These are phyloP conservation scores for Rhodotorula taiwanensis DNA, from an alignment of 768 basidiomycete genomes.

Conservation along the genomic window DNA sequence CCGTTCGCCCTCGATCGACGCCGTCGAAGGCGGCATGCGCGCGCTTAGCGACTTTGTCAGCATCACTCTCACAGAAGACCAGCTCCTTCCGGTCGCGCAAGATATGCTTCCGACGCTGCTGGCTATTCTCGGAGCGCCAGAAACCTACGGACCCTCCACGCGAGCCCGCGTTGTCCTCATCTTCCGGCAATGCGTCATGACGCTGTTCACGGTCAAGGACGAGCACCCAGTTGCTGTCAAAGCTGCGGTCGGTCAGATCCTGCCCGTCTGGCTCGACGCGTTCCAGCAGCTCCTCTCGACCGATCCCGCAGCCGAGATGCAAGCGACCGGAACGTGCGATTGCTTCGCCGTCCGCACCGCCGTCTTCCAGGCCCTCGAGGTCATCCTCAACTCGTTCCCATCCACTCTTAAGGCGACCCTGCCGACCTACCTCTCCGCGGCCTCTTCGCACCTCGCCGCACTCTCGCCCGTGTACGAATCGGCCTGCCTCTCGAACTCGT, in stretches of 20 bases:
- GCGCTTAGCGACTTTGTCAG: constrained; percentile 92
- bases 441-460: constrained; percentile 51
- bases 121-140: constrained; percentile 61
- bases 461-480: constrained; percentile 51
- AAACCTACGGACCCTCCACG: constrained; percentile 68
- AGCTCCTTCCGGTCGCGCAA: constrained; percentile 82
- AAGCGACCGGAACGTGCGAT: constrained; percentile 58
- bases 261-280: constrained; percentile 86
- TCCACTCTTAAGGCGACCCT: constrained; percentile 56
- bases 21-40: constrained; percentile 93
- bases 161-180: constrained; percentile 78
- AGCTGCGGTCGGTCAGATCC: constrained; percentile 68
- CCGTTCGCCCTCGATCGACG: constrained; percentile 59
- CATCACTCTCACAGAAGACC: constrained; percentile 86
- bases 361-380: constrained; percentile 78
- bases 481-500: constrained; percentile 44
- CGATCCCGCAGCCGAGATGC: constrained; percentile 60
- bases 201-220: constrained; percentile 91
- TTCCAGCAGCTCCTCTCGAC: constrained; percentile 68
- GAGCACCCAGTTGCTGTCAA: constrained; percentile 80
- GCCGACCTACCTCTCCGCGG: constrained; percentile 41
- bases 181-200: constrained; percentile 80
- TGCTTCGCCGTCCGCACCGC: constrained; percentile 69
- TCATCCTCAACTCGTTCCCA: constrained; percentile 74
- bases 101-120: constrained; percentile 81